Conservation (phyloP, 1,284 basidiomycete species). For the Pterula multifida region DNA sequence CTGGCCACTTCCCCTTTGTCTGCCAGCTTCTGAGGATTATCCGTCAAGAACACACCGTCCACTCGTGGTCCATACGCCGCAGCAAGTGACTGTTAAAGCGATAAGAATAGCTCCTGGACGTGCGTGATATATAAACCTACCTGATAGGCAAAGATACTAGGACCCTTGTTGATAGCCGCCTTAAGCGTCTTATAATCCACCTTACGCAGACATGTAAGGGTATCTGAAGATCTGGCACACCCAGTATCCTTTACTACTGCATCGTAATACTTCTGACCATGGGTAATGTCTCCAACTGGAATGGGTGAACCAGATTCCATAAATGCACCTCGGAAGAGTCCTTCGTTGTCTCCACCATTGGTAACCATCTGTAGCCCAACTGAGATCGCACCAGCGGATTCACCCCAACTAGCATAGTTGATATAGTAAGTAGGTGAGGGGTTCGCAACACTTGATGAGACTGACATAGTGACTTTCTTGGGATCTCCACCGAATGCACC, state of each 20-base stretch:
- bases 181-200: constrained; percentile 29
- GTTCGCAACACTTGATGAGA: not conserved
- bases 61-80: constrained; percentile 36
- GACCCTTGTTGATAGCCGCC: constrained; percentile 29
- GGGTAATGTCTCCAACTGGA: constrained; percentile 28
- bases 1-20: constrained; percentile 18
- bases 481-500: constrained; percentile 51
- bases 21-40: constrained; percentile 17
- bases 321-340: constrained; percentile 37
- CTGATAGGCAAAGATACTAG: constrained; percentile 32
- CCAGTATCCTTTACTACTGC: constrained; percentile 30
- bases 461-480: constrained; percentile 42
- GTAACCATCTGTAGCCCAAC: constrained; percentile 38
- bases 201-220: constrained; percentile 34
- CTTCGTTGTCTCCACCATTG: constrained; percentile 34
- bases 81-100: constrained; percentile 19
- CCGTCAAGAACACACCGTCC: constrained; percentile 27
- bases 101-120: not conserved
- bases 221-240: constrained; percentile 28
- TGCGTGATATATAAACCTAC: constrained; percentile 15
- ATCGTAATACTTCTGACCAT: constrained; percentile 32
- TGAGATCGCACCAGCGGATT: constrained; percentile 45
- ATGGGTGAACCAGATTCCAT: constrained; percentile 40
- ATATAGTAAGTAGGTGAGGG: not conserved
- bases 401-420: constrained; percentile 32